Percentiles rank a stretch among this genome's conserved stretches.
Evolutionary conservation across 306 rosid genomes (phyloP).

Genomic region (Betula pendula): DNA sequence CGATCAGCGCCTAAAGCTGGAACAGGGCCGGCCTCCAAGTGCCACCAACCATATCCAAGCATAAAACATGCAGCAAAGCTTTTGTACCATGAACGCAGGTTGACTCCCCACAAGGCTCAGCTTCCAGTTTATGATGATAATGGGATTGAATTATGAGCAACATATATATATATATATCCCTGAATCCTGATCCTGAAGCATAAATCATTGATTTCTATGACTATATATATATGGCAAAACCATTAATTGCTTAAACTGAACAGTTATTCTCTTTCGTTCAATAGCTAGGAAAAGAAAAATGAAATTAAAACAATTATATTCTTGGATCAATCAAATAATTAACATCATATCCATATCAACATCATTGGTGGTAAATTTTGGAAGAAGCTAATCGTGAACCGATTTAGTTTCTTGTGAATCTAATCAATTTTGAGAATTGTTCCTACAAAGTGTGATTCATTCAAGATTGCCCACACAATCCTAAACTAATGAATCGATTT

Average conservation of each 20-base stretch:
- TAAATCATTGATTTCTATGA: constrained; percentile 23
- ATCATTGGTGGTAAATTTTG: no score
- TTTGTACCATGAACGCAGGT: constrained; percentile 51
- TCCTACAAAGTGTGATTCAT: no score
- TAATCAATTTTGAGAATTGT: no score
- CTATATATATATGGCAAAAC: no score
- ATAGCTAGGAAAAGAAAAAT: no score
- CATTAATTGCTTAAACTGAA: neutral
- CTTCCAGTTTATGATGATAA: constrained; percentile 36
- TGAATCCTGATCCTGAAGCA: no score
- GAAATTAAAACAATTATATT: no score
- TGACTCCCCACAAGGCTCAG: constrained; percentile 39
- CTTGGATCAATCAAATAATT: no score
- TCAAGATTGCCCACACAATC: neutral
- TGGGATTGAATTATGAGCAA: constrained; percentile 52
- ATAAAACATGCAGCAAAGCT: constrained; percentile 43
- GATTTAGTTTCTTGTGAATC: no score
- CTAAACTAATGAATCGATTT: neutral
- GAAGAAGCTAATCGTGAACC: no score
- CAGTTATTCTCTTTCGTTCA: no score
- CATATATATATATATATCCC: constrained; percentile 36
- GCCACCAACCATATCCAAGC: constrained; percentile 47
- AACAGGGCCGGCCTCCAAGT: constrained; percentile 60
- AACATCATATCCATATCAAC: no score
- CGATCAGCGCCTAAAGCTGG: constrained; percentile 60